Conservation (phyloP, 305 asterid genomes). For the Fraxinus greggii region DNA sequence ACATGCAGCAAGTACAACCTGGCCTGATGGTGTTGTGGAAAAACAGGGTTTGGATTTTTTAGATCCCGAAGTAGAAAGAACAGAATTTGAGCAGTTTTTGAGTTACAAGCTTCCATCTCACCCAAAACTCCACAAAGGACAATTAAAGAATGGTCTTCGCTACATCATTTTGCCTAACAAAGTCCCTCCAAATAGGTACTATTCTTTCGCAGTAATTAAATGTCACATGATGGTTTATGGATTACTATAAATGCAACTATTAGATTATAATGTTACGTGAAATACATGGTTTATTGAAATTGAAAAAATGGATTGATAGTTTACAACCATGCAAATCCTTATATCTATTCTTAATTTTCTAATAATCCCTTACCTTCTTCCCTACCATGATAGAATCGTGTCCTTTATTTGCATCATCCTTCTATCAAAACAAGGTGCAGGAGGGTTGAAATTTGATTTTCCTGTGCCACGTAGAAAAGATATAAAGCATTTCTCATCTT, state of each 20-base stretch:
- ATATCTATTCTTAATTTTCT: background rate
- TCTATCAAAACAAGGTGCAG: background rate
- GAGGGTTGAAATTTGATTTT: background rate
- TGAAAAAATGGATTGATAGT: background rate
- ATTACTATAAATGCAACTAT: conserved; percentile 22
- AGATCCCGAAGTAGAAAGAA: conserved; percentile 63
- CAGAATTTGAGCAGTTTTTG: conserved; percentile 66
- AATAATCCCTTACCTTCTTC: background rate
- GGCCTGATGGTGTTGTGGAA: conserved; percentile 85
- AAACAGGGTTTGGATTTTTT: conserved; percentile 55
- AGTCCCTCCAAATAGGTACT: conserved; percentile 91
- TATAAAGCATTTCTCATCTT: conserved; percentile 5
- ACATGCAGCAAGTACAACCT: conserved; percentile 91
- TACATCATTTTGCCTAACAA: conserved; percentile 93
- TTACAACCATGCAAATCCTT: background rate
- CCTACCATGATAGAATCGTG: background rate
- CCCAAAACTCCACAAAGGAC: conserved; percentile 91
- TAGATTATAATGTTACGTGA: background rate
- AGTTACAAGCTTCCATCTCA: conserved; percentile 75
- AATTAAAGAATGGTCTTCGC: conserved; percentile 88
- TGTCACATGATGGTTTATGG: conserved; percentile 3
- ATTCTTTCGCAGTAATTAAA: conserved; percentile 12
- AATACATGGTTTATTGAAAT: conserved; percentile 10
- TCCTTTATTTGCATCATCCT: conserved; percentile 16
- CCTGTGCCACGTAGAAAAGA: background rate